These are phyloP conservation scores for Botrytis byssoidea DNA, from an alignment of 2,329 filamentous ascomycete genomes.

Conservation along the genomic window DNA sequence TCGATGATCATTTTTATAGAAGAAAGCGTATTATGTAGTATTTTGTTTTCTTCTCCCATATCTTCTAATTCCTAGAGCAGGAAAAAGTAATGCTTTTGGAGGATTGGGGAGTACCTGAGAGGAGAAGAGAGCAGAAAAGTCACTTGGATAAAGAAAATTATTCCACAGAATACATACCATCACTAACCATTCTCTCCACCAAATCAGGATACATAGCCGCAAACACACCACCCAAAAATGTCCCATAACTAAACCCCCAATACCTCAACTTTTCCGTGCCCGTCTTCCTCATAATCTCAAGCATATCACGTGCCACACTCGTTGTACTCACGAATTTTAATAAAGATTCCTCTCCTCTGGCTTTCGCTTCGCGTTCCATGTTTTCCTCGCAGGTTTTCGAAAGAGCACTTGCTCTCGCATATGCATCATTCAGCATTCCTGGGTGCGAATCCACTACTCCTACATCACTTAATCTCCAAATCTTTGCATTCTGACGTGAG, in stretches of 20 bases:
- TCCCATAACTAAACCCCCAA: constrained; percentile 52
- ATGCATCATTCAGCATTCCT: constrained; percentile 48
- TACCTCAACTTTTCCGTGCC: constrained; percentile 44
- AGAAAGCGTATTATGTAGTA: background rate
- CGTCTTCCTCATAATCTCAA: constrained; percentile 37
- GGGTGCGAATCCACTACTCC: constrained; percentile 48
- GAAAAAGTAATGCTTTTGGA: background rate
- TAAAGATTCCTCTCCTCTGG: constrained; percentile 6
- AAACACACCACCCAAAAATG: constrained; percentile 46
- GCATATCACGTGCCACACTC: constrained; percentile 40
- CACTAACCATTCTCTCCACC: constrained; percentile 44
- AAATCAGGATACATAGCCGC: constrained; percentile 45
- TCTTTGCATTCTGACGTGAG: constrained; percentile 42
- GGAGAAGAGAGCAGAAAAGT: background rate
- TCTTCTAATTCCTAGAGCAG: background rate
- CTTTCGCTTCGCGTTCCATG: background rate
- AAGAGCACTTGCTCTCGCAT: constrained; percentile 46
- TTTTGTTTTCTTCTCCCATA: background rate
- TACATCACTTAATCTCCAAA: constrained; percentile 49
- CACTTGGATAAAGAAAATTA: background rate
- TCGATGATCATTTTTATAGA: background rate
- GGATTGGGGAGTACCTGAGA: background rate
- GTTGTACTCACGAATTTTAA: constrained; percentile 32
- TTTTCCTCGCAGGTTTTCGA: constrained; percentile 42
- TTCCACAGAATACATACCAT: constrained; percentile 24